Base-by-base conservation (phyloP, 345 rosid species). In the Syzygium aqueum region DNA sequence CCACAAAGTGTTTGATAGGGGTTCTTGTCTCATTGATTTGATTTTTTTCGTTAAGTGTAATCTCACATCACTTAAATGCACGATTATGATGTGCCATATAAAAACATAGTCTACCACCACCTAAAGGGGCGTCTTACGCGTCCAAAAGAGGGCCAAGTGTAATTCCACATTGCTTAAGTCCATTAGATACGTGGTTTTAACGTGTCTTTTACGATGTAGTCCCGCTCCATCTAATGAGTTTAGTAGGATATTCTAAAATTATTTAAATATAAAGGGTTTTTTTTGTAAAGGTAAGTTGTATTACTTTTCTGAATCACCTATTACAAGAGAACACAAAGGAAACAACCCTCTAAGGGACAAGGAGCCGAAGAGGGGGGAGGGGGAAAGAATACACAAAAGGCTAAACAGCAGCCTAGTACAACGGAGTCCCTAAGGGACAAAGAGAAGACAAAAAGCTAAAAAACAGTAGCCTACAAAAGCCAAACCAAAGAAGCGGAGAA, bases 41-140 rank as follows among this genome's bases (percentile, higher is more conserved):
- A 22, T 17, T 15, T 37, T 33, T 30, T 11, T 67, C 12, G 25
- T 11, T 33, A 30, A 73, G 49, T 8, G 49, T 21, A 30, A 33
- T 67, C 23, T 67, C 2, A 23, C 23, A 9, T 17, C 12, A 13
- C 77, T 30, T 16, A 17, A 3, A 8, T 16, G 17, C 22, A 11
- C 3, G 12, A 8, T 33, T 17, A 17, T 67, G 46, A 30, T 67
- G 22, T 30, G 78, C 23, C 7, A 8, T 8, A 4, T 1, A 30
- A 33, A 67, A 67, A 8, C 11, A 17, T 4, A 16, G 9, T 30
- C 6, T 30, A 8, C 23, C 78, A 33, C 78, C 22, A 16, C 43
- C 1, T 4, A 3, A 30, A 53, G 23, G 22, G 12, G 23, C 0
- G 13, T 30, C 43, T 30, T 10, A 67, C 6, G 1, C 1, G 46